A percentile compares a stretch with the other conserved stretches of the same genome.
phyloP scores from a whole-genome alignment of 2,329 filamentous ascomycete species.

The Aspergillus amoenus region DNA sequence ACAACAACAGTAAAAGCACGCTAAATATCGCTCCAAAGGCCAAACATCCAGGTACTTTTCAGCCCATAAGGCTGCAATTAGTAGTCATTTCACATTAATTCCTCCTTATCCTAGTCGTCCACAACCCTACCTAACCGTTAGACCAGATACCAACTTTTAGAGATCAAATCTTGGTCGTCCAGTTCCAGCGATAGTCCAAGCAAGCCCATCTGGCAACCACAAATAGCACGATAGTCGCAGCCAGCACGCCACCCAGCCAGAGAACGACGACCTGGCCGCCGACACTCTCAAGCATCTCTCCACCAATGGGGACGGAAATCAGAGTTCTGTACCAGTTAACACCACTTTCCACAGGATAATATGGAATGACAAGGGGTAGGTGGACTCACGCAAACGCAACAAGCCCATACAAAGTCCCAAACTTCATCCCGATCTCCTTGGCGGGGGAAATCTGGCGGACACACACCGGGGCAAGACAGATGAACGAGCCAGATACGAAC shows the following conservation, averaged over 20 bases:
- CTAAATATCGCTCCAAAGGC: too few relatives aligned
- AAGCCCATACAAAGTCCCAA: slow-evolving; percentile 51
- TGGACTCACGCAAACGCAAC: slow-evolving; percentile 45
- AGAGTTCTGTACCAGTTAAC: slow-evolving; percentile 32
- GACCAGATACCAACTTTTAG: too few relatives aligned
- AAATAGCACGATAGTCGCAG: slow-evolving; percentile 36
- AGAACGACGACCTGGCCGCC: slow-evolving; percentile 47
- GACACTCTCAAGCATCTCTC: slow-evolving; percentile 50
- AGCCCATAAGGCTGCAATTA: too few relatives aligned
- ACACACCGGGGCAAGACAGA: slow-evolving; percentile 47
- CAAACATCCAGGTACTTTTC: too few relatives aligned
- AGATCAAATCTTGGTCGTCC: slow-evolving; percentile 24
- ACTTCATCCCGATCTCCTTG: slow-evolving; percentile 49
- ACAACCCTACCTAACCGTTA: too few relatives aligned
- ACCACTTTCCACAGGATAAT: neutral
- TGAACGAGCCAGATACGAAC: slow-evolving; percentile 48
- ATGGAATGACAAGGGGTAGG: neutral
- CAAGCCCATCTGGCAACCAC: slow-evolving; percentile 40
- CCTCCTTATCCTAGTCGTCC: too few relatives aligned
- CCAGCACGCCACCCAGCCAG: slow-evolving; percentile 45
- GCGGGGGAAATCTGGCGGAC: slow-evolving; percentile 50
- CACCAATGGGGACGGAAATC: slow-evolving; percentile 50
- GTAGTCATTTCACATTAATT: too few relatives aligned
- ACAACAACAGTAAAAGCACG: too few relatives aligned
- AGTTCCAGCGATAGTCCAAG: slow-evolving; percentile 39